Percentiles rank a stretch among this genome's conserved stretches.
Conservation (phyloP, 495 filamentous ascomycete genomes). For the Tuber microsphaerosporum region DNA sequence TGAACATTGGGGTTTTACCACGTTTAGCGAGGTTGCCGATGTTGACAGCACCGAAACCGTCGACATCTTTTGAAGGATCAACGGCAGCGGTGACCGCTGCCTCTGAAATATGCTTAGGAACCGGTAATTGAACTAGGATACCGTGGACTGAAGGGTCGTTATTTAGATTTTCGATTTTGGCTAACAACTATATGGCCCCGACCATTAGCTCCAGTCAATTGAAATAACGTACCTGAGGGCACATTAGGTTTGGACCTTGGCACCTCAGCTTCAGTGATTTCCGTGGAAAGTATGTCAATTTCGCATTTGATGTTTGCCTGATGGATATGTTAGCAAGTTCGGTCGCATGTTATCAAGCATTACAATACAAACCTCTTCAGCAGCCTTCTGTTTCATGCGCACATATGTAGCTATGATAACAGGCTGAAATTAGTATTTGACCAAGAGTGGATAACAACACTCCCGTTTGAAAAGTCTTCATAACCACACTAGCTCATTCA, state of each 20-base stretch:
- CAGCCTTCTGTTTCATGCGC: conserved; percentile 98
- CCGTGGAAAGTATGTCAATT: conserved; percentile 70
- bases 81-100: conserved; percentile 83
- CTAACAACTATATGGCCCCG: conserved; percentile 51
- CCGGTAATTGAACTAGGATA: conserved; percentile 85
- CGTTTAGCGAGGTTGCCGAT: conserved; percentile 95
- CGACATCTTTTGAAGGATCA: conserved; percentile 89
- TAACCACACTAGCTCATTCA: no score
- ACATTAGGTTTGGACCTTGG: conserved; percentile 1
- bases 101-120: conserved; percentile 83
- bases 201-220: not conserved
- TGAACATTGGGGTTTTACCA: conserved; percentile 77
- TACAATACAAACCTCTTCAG: conserved; percentile 62
- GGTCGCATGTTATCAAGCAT: not conserved
- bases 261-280: conserved; percentile 68
- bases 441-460: not conserved
- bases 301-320: conserved; percentile 85
- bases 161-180: conserved; percentile 72
- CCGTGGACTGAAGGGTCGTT: conserved; percentile 82
- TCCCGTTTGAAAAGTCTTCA: no score
- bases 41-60: conserved; percentile 88
- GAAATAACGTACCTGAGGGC: no score
- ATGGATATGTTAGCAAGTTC: conserved; percentile 25
- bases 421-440: conserved; percentile 12
- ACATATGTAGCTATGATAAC: conserved; percentile 76